Conservation (phyloP, 208 protist genomes). For the Acanthamoeba lenticulata region DNA sequence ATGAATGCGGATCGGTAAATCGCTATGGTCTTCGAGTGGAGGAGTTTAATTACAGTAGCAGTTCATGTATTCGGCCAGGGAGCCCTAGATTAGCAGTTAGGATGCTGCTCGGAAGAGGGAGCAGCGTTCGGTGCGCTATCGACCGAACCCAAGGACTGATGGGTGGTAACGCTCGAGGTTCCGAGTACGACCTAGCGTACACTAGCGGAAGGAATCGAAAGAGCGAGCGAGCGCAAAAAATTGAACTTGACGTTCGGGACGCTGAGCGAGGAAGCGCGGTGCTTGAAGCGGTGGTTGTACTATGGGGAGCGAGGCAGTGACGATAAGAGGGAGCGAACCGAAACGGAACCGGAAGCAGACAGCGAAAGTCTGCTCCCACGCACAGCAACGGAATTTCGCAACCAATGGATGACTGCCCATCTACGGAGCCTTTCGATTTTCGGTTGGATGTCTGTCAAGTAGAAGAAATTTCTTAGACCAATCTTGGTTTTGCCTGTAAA, state of each 20-base stretch:
- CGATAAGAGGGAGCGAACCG: not conserved
- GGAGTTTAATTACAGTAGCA: not conserved
- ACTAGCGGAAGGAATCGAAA: not conserved
- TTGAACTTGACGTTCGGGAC: not conserved
- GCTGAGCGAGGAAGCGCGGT: not conserved
- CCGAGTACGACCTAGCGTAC: not conserved
- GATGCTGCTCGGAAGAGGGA: not conserved
- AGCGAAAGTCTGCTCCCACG: not conserved
- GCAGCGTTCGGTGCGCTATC: not conserved
- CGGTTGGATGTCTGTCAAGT: too few relatives aligned
- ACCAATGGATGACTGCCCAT: not conserved
- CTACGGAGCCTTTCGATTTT: not conserved
- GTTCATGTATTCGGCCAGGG: not conserved
- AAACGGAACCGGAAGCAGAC: slow-evolving; percentile 1
- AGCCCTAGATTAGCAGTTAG: not conserved
- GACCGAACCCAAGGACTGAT: not conserved
- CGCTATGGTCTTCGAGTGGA: not conserved
- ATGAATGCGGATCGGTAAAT: not conserved
- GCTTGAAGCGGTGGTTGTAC: not conserved
- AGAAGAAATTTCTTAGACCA: not conserved
- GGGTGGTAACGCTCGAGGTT: not conserved
- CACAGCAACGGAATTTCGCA: not conserved
- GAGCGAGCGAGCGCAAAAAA: not conserved
- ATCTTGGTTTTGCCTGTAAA: not conserved
- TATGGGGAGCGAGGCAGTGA: not conserved